Conservation (phyloP, 106 monocot species). For the Dioscorea dumetorum region DNA sequence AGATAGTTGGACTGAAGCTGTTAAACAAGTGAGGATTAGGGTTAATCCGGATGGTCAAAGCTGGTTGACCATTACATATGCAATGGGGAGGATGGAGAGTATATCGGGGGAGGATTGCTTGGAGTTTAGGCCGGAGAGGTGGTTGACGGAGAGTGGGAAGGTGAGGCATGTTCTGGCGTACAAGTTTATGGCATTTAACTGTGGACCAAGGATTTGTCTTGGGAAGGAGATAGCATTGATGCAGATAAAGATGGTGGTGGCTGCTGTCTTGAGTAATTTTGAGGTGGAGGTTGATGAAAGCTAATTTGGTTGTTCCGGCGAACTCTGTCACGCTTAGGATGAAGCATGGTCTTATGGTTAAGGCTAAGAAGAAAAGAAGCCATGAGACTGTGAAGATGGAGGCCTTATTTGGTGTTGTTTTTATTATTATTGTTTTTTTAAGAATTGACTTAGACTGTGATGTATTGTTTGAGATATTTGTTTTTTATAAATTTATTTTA, state of each 20-base stretch:
- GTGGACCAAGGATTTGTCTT: constrained; percentile 9
- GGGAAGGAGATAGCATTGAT: constrained; percentile 16
- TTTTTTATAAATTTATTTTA: too few species aligned
- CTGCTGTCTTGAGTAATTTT: background rate
- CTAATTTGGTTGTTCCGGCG: background rate
- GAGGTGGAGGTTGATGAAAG: constrained; percentile 4
- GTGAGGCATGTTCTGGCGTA: constrained; percentile 1
- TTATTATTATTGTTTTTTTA: too few species aligned
- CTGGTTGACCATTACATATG: too few species aligned
- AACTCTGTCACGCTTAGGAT: background rate
- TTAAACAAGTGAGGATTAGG: too few species aligned
- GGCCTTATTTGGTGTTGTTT: too few species aligned
- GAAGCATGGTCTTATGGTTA: constrained; percentile 4
- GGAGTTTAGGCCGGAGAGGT: constrained; percentile 23
- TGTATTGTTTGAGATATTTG: too few species aligned
- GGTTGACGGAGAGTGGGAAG: constrained; percentile 11
- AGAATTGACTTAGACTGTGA: too few species aligned
- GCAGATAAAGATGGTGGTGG: constrained; percentile 8
- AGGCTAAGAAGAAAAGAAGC: background rate
- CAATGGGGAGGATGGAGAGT: constrained; percentile 4
- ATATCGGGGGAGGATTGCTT: constrained; percentile 7
- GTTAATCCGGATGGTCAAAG: too few species aligned
- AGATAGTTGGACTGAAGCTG: too few species aligned
- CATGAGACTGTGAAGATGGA: too few species aligned
- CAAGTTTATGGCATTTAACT: constrained; percentile 13